Evolutionary conservation across 352 stramenopile genomes (phyloP), one percentile per base, ranked within the genome.

Genomic region (Ochromonadaceae sp.): DNA sequence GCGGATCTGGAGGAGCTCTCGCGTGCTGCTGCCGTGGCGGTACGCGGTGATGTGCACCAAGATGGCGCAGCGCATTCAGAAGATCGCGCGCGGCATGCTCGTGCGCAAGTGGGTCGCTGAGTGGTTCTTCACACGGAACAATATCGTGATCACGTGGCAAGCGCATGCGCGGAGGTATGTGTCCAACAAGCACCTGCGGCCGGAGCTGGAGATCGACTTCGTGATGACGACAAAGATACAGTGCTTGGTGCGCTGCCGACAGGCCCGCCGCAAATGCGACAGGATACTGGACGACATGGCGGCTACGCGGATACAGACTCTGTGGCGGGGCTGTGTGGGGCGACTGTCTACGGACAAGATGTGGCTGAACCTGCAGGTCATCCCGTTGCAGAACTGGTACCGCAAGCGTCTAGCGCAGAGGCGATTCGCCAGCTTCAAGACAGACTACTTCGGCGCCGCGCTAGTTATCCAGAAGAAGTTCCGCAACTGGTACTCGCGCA

Each of bases 381-480:
- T 52, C 7, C 17, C n/a, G 5, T 41, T 63, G 9, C 55, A 63
- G 38, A 63, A 9, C 14, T 20, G 28, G 26, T 7, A 25, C 15
- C 3, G 38, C 25, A 4, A 22, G 31, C 26, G 31, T 2, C 2
- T 63, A n/a, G 55, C 55, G 14, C 28, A 42, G 38, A 63, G 40
- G 3, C 36, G 22, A 20, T 63, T 38, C 41, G 15, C 12, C 20
- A 9, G 4, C 4, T 9, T 31, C 5, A 14, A 12, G 3, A 3
- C 7, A 31, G 20, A 10, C 25, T 22, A 31, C 36, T 7, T 14
- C 32, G 5, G 20, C 12, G 32, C 55, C 5, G 55, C 55, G 20
- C 17, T 53, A 20, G 30, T 12, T 14, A 63, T 63, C 17, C 55
- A 63, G 41, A 4, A 30, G 20, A 34, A 34, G 15, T 63, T 63